Base-by-base conservation (phyloP, 2,329 filamentous ascomycete species). In the Cryphonectria parasitica region DNA sequence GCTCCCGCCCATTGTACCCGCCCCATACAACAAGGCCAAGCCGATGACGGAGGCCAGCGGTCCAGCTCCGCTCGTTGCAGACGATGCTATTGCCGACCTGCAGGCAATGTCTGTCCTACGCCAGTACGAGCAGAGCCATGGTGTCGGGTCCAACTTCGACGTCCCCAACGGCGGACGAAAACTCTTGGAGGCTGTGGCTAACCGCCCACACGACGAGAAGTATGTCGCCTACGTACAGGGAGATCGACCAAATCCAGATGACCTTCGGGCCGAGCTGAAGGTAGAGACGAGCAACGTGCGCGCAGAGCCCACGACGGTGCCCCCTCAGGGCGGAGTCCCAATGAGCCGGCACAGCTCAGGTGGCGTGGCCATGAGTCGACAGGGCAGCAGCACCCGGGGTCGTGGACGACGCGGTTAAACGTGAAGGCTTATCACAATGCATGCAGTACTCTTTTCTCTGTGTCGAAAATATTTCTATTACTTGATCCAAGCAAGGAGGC, bases 291-390 rank as follows among this genome's bases (percentile, higher is more conserved):
- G 81, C 74, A 82, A 77, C 67, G 73, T 83, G 31, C 82, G 84
- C 67, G 85, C 66, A 36, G 67, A 71, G 36, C 67, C 69, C 6
- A 84, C 61, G 82, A 85, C 64, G 78, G 76, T 64, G 75, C 62
- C 77, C 79, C 75, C 75, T 79, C 66, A 74, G 28, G 80, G 80
- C 0, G 83, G 82, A 0, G 80, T 81, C 19, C 83, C 86, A 0
- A 88, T 88, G 85, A 88, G 86, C 75, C 84, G 86, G 52, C 85
- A 86, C 77, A 88, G 84, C 78, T 88, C 86, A 68, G 86, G 86
- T 34, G 87, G 87, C 58, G 84, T 84, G 43, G 81, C 85, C 17
- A 89, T 89, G 87, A 89, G 86, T 73, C 82, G 87, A 31, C 84
- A 86, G 75, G 85, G 84, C 41, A 86, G 83, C 61, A 87, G 85